These are phyloP conservation scores for Yarrowia phangngaensis DNA, from an alignment of 805 yeast species.

Conservation along the genomic window DNA sequence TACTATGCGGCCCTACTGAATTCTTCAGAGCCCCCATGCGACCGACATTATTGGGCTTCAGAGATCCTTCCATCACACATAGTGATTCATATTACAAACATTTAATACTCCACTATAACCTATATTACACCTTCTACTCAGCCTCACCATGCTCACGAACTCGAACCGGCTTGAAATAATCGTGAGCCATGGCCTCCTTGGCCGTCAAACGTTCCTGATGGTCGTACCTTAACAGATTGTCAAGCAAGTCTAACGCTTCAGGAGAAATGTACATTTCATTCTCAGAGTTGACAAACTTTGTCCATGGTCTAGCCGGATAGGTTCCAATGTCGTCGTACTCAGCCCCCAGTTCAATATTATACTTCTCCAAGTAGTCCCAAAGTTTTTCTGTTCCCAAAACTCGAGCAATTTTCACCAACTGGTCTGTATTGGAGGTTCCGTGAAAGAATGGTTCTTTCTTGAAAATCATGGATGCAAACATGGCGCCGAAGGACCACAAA, in stretches of 20 bases:
- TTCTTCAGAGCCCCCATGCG: no score
- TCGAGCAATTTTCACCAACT: slow-evolving; percentile 80
- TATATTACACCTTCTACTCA: no score
- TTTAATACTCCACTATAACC: no score
- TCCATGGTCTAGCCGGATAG: slow-evolving; percentile 82
- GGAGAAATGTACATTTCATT: slow-evolving; percentile 64
- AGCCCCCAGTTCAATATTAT: slow-evolving; percentile 62
- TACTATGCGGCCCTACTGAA: no score
- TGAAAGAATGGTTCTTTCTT: slow-evolving; percentile 89
- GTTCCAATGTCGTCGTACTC: slow-evolving; percentile 75
- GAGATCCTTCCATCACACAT: no score
- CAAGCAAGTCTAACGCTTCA: slow-evolving; percentile 75
- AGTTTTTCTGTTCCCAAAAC: slow-evolving; percentile 84
- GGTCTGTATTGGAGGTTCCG: slow-evolving; percentile 88
- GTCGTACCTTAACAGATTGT: slow-evolving; percentile 70
- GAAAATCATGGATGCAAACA: slow-evolving; percentile 85
- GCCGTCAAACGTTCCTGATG: slow-evolving; percentile 88
- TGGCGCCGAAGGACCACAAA: slow-evolving; percentile 92
- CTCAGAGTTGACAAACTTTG: slow-evolving; percentile 62
- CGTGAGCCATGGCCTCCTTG: slow-evolving; percentile 77
- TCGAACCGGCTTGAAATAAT: slow-evolving; percentile 51
- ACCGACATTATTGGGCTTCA: no score
- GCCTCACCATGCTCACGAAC: slow-evolving; percentile 19
- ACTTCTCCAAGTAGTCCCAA: slow-evolving; percentile 62
- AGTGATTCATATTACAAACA: no score